Evolutionary conservation across 2,329 filamentous ascomycete species (phyloP).

Genomic region (Talaromyces pinophilus): DNA sequence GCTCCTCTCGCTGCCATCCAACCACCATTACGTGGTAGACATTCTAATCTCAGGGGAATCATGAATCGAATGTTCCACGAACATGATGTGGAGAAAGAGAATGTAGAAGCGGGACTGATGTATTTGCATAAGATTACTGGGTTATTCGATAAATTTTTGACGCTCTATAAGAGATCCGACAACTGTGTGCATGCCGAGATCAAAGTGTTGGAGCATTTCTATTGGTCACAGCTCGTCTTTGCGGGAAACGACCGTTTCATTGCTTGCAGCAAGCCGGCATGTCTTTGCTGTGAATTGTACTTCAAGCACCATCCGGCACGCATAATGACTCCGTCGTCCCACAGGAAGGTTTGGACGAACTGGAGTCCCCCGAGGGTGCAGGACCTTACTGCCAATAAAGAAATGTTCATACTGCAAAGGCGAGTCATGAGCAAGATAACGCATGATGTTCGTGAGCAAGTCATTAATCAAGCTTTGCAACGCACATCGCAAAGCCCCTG

Average conservation of each 20-base stretch:
- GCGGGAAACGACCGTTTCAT: conserved; percentile 48
- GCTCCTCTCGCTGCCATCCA: too few species aligned
- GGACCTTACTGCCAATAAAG: conserved; percentile 11
- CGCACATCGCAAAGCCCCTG: conserved; percentile 25
- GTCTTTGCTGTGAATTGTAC: conserved; percentile 25
- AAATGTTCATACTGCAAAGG: conserved; percentile 24
- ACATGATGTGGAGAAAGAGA: too few species aligned
- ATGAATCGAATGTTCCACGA: too few species aligned
- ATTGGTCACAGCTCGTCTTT: conserved; percentile 37
- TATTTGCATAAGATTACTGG: conserved; percentile 31
- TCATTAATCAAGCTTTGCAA: conserved; percentile 29
- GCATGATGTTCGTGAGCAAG: conserved; percentile 27
- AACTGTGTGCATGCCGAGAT: conserved; percentile 29
- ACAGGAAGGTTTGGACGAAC: conserved; percentile 33
- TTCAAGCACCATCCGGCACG: conserved; percentile 31
- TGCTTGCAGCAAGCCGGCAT: conserved; percentile 56
- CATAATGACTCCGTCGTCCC: conserved; percentile 30
- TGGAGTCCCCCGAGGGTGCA: conserved; percentile 32
- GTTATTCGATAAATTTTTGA: conserved; percentile 28
- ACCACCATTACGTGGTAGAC: too few species aligned
- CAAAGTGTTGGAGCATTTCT: conserved; percentile 52
- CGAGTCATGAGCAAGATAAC: conserved; percentile 33
- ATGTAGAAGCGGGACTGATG: background rate
- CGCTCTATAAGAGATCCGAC: conserved; percentile 28
- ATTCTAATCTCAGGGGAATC: too few species aligned